phyloP scores from a whole-genome alignment of 176 grass and related monocot species.

The Lolium rigidum region DNA sequence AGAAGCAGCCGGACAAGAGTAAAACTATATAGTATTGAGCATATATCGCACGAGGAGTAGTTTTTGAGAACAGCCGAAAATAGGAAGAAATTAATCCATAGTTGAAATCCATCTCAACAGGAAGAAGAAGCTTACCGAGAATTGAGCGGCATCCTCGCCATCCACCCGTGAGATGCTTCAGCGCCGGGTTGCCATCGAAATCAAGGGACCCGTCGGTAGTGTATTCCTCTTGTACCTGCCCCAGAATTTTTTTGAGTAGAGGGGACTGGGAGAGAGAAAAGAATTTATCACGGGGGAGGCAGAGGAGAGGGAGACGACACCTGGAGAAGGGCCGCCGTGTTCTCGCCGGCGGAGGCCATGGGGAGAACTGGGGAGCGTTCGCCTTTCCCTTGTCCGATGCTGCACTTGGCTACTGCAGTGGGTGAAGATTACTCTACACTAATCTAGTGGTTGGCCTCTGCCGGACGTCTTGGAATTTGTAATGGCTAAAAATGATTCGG shows the following conservation, averaged over 20 bases:
- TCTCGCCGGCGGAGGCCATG: neutral
- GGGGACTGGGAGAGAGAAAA: neutral
- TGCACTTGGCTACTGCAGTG: neutral
- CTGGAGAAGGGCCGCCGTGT: neutral
- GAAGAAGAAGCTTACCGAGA: slow-evolving; percentile 1
- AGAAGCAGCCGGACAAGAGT: no score
- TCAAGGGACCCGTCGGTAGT: slow-evolving; percentile 25
- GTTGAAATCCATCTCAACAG: neutral
- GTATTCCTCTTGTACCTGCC: slow-evolving; percentile 5
- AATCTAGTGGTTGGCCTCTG: no score
- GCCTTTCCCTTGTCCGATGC: neutral
- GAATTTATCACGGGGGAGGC: no score
- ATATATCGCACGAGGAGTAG: no score
- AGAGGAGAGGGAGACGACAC: neutral
- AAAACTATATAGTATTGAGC: no score
- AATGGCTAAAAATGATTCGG: no score
- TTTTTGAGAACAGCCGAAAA: no score
- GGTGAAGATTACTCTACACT: neutral
- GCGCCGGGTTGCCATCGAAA: slow-evolving; percentile 36
- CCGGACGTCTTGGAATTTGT: no score
- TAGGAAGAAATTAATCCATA: neutral
- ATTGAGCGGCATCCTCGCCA: slow-evolving; percentile 33
- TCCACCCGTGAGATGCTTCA: slow-evolving; percentile 29
- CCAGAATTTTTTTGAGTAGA: neutral
- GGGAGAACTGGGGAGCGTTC: neutral